phyloP scores from a whole-genome alignment of 257 asterid species.

The Paraleonurus japonicus region DNA sequence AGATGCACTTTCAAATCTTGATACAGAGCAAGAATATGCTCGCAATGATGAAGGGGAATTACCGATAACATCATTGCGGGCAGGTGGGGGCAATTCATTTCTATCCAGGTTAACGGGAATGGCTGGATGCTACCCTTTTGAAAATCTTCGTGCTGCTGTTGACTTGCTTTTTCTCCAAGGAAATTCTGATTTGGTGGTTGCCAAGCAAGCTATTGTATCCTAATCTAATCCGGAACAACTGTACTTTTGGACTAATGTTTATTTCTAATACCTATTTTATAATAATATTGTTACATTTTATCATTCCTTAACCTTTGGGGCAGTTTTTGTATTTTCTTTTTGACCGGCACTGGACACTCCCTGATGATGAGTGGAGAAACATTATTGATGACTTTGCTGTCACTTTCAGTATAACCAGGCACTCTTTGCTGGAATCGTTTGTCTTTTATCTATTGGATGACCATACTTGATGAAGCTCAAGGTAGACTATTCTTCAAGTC shows the following conservation, averaged over 20 bases:
- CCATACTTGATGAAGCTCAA: slow-evolving; percentile 69
- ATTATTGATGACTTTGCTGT: slow-evolving; percentile 87
- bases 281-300: neutral
- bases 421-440: slow-evolving; percentile 82
- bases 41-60: slow-evolving; percentile 51
- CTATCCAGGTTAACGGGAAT: slow-evolving; percentile 63
- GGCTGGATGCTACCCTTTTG: slow-evolving; percentile 83
- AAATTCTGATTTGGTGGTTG: slow-evolving; percentile 78
- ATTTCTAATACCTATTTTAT: slow-evolving; percentile 5
- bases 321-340: slow-evolving; percentile 89
- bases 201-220: slow-evolving; percentile 99
- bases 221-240: neutral
- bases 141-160: slow-evolving; percentile 67
- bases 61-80: slow-evolving; percentile 42
- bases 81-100: slow-evolving; percentile 43
- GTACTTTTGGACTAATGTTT: neutral
- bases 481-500: slow-evolving; percentile 44
- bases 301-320: slow-evolving; percentile 48
- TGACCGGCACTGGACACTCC: slow-evolving; percentile 86
- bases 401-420: slow-evolving; percentile 72
- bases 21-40: slow-evolving; percentile 47
- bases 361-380: slow-evolving; percentile 65
- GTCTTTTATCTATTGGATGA: slow-evolving; percentile 89
- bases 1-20: slow-evolving; percentile 88
- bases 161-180: slow-evolving; percentile 89